Percentiles rank a stretch among this genome's conserved stretches.
Evolutionary conservation across 106 monocot species (phyloP).

Genomic region (Allium cepa): DNA sequence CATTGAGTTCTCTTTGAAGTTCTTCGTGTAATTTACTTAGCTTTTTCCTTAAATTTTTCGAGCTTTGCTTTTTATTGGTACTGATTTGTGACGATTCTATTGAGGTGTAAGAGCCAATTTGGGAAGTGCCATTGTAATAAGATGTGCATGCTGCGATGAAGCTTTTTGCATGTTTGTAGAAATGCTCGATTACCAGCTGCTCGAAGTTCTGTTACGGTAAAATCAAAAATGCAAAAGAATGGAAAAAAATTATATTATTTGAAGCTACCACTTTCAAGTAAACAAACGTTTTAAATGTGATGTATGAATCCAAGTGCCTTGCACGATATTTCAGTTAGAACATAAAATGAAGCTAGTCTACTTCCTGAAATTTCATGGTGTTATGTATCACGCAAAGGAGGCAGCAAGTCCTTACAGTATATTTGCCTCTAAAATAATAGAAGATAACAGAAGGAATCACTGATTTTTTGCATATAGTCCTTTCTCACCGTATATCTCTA

Average conservation of each 20-base stretch:
- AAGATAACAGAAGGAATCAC: too few relatives aligned
- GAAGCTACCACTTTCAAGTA: too few relatives aligned
- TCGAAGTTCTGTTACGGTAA: slow-evolving; percentile 28
- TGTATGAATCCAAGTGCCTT: too few relatives aligned
- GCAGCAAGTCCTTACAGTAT: too few relatives aligned
- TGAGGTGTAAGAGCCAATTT: slow-evolving; percentile 23
- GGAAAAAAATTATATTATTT: neutral
- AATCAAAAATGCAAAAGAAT: neutral
- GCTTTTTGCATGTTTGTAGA: slow-evolving; percentile 15
- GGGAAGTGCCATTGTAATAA: slow-evolving; percentile 26
- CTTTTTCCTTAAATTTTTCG: slow-evolving; percentile 9
- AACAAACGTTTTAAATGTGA: too few relatives aligned
- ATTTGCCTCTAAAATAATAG: too few relatives aligned
- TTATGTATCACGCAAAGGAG: too few relatives aligned
- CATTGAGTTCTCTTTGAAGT: slow-evolving; percentile 36
- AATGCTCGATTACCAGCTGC: slow-evolving; percentile 42
- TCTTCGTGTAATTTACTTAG: slow-evolving; percentile 29
- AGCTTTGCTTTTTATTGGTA: slow-evolving; percentile 1
- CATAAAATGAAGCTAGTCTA: too few relatives aligned
- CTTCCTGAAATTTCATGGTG: too few relatives aligned
- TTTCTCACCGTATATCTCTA: too few relatives aligned
- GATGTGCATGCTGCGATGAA: slow-evolving; percentile 40
- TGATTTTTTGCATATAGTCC: too few relatives aligned
- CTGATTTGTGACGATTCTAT: neutral
- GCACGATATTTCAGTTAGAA: too few relatives aligned